Percentiles rank a stretch among this genome's conserved stretches.
Evolutionary conservation across 169 alveolate species (phyloP).

Genomic region (Cryptosporidium andersoni): DNA sequence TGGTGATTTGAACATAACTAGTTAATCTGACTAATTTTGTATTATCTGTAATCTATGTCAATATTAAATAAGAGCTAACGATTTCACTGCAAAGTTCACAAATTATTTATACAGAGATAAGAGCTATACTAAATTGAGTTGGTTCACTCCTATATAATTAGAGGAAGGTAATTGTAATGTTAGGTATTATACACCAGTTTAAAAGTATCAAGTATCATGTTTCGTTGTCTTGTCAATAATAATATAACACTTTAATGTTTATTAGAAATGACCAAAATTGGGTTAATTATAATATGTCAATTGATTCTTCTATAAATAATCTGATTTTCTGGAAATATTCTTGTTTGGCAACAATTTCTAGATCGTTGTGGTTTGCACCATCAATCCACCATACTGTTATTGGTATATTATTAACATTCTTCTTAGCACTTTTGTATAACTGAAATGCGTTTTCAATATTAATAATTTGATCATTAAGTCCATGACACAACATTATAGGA

Average conservation of each 20-base stretch:
- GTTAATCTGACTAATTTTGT: too few species aligned
- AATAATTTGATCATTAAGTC: conserved; percentile 47
- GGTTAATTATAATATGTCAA: not conserved
- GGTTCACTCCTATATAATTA: too few species aligned
- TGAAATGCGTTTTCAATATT: conserved; percentile 43
- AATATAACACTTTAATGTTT: not conserved
- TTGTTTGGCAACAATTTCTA: conserved; percentile 48
- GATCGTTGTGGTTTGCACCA: conserved; percentile 56
- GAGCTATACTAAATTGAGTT: too few species aligned
- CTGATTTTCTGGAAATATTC: conserved; percentile 51
- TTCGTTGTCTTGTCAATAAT: not conserved
- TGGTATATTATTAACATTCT: conserved; percentile 33
- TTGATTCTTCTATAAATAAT: conserved; percentile 16
- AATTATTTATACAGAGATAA: too few species aligned
- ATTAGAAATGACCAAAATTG: not conserved
- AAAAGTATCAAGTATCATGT: not conserved
- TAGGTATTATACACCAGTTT: not conserved
- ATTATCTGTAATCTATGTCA: too few species aligned
- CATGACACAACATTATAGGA: conserved; percentile 52
- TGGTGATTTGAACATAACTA: too few species aligned
- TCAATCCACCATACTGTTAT: conserved; percentile 68
- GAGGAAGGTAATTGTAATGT: too few species aligned
- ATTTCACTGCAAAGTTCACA: too few species aligned
- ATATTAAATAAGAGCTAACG: too few species aligned
- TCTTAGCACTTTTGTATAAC: conserved; percentile 30